These are phyloP conservation scores for Geotrichum restrictum DNA, from an alignment of 1,139 yeast genomes.

Conservation along the genomic window DNA sequence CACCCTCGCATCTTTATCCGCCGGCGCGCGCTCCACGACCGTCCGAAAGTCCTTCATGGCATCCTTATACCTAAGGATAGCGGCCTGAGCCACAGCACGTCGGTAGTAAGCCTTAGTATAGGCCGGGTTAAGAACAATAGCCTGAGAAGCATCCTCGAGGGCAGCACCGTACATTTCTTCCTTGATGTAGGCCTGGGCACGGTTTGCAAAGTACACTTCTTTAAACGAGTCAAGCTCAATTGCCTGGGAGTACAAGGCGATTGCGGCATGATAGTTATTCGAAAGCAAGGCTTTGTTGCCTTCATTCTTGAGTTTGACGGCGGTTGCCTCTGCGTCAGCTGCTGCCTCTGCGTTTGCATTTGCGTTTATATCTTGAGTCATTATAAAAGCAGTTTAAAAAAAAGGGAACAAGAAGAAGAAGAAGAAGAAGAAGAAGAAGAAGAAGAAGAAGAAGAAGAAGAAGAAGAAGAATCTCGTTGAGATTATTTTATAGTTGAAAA, in stretches of 20 bases:
- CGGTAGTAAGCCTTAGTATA: constrained; percentile 77
- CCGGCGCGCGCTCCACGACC: constrained; percentile 62
- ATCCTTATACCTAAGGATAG: constrained; percentile 68
- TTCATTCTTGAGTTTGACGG: constrained; percentile 47
- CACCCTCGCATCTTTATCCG: constrained; percentile 63
- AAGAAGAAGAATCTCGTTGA: too few species aligned
- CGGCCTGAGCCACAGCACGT: constrained; percentile 77
- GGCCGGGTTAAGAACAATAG: constrained; percentile 61
- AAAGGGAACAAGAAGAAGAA: too few species aligned
- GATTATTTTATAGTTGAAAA: background rate
- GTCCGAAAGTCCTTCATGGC: constrained; percentile 67
- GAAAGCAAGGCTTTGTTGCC: constrained; percentile 72
- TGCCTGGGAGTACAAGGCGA: constrained; percentile 71
- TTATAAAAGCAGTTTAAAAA: background rate
- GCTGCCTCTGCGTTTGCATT: too few species aligned
- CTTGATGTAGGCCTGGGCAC: constrained; percentile 88
- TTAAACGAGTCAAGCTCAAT: constrained; percentile 62
- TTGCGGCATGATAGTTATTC: constrained; percentile 63
- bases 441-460: too few species aligned
- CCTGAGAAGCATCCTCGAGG: constrained; percentile 66
- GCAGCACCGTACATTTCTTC: constrained; percentile 85
- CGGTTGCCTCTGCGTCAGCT: constrained; percentile 25
- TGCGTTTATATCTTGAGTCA: constrained; percentile 3
- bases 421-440: too few species aligned
- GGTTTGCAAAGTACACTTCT: constrained; percentile 74